A percentile compares a stretch with the other conserved stretches of the same genome.
Conservation (phyloP, 768 basidiomycete species). For the Hirschioporus abietinus region DNA sequence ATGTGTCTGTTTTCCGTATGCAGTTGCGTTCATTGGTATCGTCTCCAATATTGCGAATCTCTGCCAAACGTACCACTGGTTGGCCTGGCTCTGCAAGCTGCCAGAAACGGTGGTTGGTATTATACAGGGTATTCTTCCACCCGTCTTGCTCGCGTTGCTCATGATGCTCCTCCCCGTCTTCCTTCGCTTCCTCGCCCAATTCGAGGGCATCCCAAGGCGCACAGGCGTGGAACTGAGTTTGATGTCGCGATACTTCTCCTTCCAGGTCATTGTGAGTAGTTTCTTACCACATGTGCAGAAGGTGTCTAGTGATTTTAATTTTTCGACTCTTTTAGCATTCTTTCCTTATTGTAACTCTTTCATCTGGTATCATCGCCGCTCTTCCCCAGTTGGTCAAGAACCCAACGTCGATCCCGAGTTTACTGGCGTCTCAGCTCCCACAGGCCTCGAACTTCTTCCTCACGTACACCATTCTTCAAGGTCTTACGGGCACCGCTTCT, state of each 20-base stretch:
- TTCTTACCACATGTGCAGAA: background rate
- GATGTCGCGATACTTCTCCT: conserved; percentile 90
- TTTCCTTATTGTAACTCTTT: conserved; percentile 85
- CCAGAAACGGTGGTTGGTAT: conserved; percentile 69
- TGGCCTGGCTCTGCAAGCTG: conserved; percentile 78
- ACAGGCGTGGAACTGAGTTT: conserved; percentile 83
- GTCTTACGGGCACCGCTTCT: conserved; percentile 71
- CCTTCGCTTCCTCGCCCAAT: conserved; percentile 69
- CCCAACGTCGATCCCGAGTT: conserved; percentile 60
- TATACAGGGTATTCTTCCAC: conserved; percentile 84
- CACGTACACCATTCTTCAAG: conserved; percentile 76
- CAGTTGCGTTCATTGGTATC: conserved; percentile 78
- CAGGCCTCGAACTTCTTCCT: conserved; percentile 87
- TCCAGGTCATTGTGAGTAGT: conserved; percentile 79
- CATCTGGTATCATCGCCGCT: conserved; percentile 76
- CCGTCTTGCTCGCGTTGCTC: conserved; percentile 81
- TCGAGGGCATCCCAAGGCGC: conserved; percentile 87
- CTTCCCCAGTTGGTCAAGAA: conserved; percentile 57
- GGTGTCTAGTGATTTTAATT: background rate
- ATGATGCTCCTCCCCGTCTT: conserved; percentile 88
- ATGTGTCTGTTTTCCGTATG: background rate
- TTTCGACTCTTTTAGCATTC: conserved; percentile 56
- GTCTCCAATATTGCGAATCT: conserved; percentile 77
- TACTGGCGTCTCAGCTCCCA: conserved; percentile 78
- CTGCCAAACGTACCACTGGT: conserved; percentile 58